Percentiles rank a stretch among this genome's conserved stretches.
These are phyloP conservation scores for Babesia caballi DNA, from an alignment of 169 alveolate species.

Conservation along the genomic window DNA sequence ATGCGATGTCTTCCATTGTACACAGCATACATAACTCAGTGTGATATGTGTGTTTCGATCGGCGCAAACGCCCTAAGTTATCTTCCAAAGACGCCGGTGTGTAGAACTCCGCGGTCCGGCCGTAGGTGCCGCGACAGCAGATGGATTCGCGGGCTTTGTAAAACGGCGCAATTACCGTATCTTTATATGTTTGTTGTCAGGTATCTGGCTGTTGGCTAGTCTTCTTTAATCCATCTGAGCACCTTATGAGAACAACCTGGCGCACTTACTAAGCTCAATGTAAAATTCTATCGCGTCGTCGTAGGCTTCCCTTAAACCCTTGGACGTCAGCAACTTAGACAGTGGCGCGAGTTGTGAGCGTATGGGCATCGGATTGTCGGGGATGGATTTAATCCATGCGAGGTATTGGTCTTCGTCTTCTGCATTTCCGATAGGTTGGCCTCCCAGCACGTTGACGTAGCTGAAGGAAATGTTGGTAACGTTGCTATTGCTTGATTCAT, in stretches of 20 bases:
- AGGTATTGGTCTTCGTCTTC: conserved; percentile 46
- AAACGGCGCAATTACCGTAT: background rate
- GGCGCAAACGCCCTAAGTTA: background rate
- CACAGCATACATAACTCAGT: too few species aligned
- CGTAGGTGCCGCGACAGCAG: background rate
- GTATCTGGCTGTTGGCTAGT: background rate
- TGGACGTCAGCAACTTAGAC: conserved; percentile 38
- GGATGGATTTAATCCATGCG: conserved; percentile 50
- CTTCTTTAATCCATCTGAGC: conserved; percentile 34
- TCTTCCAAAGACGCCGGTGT: background rate
- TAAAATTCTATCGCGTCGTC: conserved; percentile 56
- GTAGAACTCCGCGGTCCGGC: background rate
- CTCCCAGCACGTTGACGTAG: conserved; percentile 57
- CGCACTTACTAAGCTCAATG: conserved; percentile 37
- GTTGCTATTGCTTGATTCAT: background rate
- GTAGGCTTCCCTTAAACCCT: conserved; percentile 40
- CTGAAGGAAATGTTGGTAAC: conserved; percentile 18
- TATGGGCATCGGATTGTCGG: conserved; percentile 64
- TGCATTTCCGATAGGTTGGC: conserved; percentile 33
- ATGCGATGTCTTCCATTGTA: too few species aligned
- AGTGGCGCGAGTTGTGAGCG: conserved; percentile 58
- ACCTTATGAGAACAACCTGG: background rate
- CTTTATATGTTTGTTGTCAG: background rate
- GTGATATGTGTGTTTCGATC: too few species aligned
- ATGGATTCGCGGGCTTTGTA: background rate